Evolutionary conservation across 495 filamentous ascomycete genomes (phyloP), one percentile per base, ranked within the genome.

Genomic region (Neurospora tetrasperma): DNA sequence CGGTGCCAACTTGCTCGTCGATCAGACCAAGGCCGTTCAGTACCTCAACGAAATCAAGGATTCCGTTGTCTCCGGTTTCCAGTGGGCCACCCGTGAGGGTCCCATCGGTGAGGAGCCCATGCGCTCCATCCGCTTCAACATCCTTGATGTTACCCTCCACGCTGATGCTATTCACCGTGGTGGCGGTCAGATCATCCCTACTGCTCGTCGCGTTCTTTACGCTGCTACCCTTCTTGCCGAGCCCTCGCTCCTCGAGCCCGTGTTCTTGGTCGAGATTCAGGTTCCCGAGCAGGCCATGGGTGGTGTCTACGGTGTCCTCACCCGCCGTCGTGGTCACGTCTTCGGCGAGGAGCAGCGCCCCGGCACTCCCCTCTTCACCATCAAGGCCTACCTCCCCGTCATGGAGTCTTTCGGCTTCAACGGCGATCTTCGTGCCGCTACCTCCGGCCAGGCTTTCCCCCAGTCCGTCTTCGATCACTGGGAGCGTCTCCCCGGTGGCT

Each of bases 41-140:
- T 99, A 98, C 90, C 88, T 99, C 73, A 94, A 94, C 88, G 96
- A 99, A 92, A 99, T 99, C 90, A 99, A 99, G 91, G 96, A 99
- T 78, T 98, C 96, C 74, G 92, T 99, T 77, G 94, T 98, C 78
- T 99, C 96, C 78, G 96, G 96, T 88, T 99, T 99, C 93, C 96
- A 99, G 84, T 98, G 96, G 96, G 96, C 96, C 71, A 93, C 94
- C 76, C 91, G 95, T 81, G 96, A 99, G 90, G 96, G 96, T 84
- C 96, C 96, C 77, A 83, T 99, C 80, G 94, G 92, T 76, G 96
- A 99, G 85, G 96, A 99, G 89, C 96, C 96, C 76, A 95, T 99
- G 93, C 92, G 96, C 82, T 89, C 91, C 71, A 85, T 97, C 83
- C 93, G 96, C 86, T 99, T 97, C 89, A 98, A 98, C 90, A 92